Evolutionary conservation across 345 rosid genomes (phyloP).

Genomic region (Alliaria petiolata): DNA sequence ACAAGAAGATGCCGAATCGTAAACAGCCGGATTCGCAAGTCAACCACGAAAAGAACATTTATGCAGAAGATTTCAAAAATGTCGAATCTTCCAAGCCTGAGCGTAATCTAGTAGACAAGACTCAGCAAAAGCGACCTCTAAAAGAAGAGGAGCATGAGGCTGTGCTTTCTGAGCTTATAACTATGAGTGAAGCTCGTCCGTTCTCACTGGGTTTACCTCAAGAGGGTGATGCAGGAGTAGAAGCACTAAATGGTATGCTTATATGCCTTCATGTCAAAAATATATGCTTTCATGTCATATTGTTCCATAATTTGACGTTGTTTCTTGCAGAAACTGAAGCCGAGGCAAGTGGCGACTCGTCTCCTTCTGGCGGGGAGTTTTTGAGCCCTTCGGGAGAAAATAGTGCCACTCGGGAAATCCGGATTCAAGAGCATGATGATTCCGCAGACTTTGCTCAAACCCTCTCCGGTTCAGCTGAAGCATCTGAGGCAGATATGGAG

Average conservation of each 20-base stretch:
- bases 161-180: slow-evolving; percentile 39
- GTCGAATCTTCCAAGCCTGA: slow-evolving; percentile 17
- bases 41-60: no score
- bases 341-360: slow-evolving; percentile 21
- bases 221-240: slow-evolving; percentile 19
- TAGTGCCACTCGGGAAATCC: slow-evolving; percentile 11
- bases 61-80: no score
- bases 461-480: slow-evolving; percentile 12
- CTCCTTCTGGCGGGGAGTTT: slow-evolving; percentile 33
- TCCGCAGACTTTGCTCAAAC: slow-evolving; percentile 19
- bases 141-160: slow-evolving; percentile 18
- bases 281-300: no score
- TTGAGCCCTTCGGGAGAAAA: slow-evolving; percentile 27
- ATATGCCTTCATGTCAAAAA: no score
- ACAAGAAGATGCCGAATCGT: slow-evolving; percentile 11
- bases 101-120: slow-evolving; percentile 38
- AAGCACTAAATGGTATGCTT: slow-evolving; percentile 5
- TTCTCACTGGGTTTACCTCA: slow-evolving; percentile 13
- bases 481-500: slow-evolving; percentile 13
- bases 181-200: slow-evolving; percentile 41
- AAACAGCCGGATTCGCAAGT: slow-evolving; percentile 15
- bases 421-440: slow-evolving; percentile 10
- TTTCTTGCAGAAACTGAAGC: slow-evolving; percentile 38
- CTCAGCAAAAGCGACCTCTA: not conserved
- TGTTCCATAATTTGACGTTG: slow-evolving; percentile 5